Evolutionary conservation across 192 early-diverging fungal species (phyloP).

Genomic region (Coemansia pectinata): DNA sequence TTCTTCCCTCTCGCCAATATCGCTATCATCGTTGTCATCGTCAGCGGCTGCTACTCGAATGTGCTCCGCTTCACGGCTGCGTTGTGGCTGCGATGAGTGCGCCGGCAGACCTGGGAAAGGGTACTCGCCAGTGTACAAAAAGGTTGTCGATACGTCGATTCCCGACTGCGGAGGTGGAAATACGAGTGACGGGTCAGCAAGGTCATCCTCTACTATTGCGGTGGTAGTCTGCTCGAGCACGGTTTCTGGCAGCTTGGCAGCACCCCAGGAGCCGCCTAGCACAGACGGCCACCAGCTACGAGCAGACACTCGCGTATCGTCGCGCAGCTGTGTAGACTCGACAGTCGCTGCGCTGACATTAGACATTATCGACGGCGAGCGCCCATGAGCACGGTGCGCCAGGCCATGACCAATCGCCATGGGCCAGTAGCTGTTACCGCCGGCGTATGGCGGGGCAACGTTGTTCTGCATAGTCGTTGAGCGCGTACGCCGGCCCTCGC

Average conservation of each 20-base stretch:
- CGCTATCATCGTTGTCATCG: not conserved
- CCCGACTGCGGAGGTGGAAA: conserved; percentile 22
- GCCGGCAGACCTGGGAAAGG: conserved; percentile 30
- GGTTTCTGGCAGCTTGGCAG: not conserved
- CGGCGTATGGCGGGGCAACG: not conserved
- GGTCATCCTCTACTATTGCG: not conserved
- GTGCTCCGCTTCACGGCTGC: conserved; percentile 2
- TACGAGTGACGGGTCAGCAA: not conserved
- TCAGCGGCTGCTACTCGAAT: not conserved
- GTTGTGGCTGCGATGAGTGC: not conserved
- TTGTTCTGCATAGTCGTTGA: conserved; percentile 31
- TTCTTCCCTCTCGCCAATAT: not conserved
- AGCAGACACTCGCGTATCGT: conserved; percentile 34
- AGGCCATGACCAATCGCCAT: not conserved
- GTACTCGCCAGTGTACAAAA: conserved; percentile 42
- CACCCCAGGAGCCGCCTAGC: conserved; percentile 15
- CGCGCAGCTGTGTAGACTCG: conserved; percentile 40
- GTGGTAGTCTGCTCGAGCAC: not conserved
- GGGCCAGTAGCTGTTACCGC: conserved; percentile 9
- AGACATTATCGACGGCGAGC: conserved; percentile 26
- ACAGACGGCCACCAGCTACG: conserved; percentile 42
- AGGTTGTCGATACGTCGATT: conserved; percentile 28
- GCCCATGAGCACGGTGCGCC: conserved; percentile 3
- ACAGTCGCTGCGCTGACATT: conserved; percentile 20
- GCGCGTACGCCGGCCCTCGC: conserved; percentile 17